phyloP scores from a whole-genome alignment of 2,329 filamentous ascomycete genomes.

The Monosporascus cannonballus region DNA sequence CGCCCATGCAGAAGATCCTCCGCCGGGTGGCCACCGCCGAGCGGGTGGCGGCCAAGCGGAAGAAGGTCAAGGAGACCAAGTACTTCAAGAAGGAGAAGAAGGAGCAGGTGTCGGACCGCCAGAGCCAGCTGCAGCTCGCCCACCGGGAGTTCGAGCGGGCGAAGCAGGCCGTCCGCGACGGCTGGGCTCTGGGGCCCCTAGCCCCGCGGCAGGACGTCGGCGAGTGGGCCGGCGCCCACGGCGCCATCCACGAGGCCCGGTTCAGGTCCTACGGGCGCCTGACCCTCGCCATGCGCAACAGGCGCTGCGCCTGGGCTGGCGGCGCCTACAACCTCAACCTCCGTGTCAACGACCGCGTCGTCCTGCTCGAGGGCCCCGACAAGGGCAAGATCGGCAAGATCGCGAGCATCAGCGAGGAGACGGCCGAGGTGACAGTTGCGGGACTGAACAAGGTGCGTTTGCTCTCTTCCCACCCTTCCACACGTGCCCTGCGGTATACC shows the following conservation, averaged over 20 bases:
- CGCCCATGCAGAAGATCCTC: constrained; percentile 27
- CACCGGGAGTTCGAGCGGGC: constrained; percentile 36
- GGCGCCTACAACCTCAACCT: constrained; percentile 54
- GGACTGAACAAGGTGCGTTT: constrained; percentile 57
- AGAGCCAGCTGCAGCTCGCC: constrained; percentile 24
- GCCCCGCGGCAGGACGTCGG: constrained; percentile 72
- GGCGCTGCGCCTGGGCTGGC: constrained; percentile 45
- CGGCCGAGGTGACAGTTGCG: constrained; percentile 55
- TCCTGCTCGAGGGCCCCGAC: constrained; percentile 70
- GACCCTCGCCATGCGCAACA: constrained; percentile 27
- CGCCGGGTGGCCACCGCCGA: constrained; percentile 30
- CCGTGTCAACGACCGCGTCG: constrained; percentile 69
- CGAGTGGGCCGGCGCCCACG: constrained; percentile 49
- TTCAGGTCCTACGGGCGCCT: constrained; percentile 16
- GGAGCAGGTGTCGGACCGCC: constrained; percentile 7
- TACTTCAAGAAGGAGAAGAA: constrained; percentile 18
- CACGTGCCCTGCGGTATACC: background rate
- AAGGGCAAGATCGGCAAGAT: constrained; percentile 81
- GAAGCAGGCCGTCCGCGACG: constrained; percentile 58
- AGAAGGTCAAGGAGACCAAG: constrained; percentile 20
- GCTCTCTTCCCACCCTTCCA: background rate
- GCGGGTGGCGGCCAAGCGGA: constrained; percentile 27
- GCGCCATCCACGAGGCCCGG: constrained; percentile 40
- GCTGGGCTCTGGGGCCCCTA: constrained; percentile 72
- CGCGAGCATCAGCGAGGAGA: constrained; percentile 43